Evolutionary conservation across 306 rosid genomes (phyloP), one percentile per base, ranked within the genome.

Genomic region (Vachellia collinsii): DNA sequence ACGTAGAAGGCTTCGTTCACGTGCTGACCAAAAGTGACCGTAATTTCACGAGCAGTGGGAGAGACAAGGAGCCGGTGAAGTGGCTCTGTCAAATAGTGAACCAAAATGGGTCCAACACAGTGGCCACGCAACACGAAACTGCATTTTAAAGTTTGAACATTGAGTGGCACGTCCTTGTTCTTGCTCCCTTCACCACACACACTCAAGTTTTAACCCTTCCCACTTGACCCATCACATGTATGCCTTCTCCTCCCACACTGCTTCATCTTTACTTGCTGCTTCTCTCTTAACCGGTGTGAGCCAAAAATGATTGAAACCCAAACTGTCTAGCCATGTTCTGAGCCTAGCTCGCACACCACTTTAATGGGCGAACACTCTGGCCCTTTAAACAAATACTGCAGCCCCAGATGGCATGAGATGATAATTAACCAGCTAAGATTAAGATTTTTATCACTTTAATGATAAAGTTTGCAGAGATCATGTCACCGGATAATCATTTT

Each of bases 61-160:
- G 22, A 58, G 7, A 58, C 65, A 10, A n/a, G n/a, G 65, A 13
- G 14, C 22, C 22, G 91, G 81, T 89, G 79, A 61, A 69, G 82
- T 72, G 89, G 80, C 51, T 3, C 50, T 78, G 34, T 83, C 85
- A 44, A 34, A 58, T 42, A 42, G 44, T 72, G 10, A n/a, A 38
- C 82, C 43, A 46, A 72, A 13, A 76, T 11, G 70, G 58, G 65
- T 76, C 80, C 84, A 81, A 79, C 53, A 7, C 11, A 75, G 61
- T 74, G 69, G 20, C 76, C 70, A 64, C 74, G 43, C 39, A 68
- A 12, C 41, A 77, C 71, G 79, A 54, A 54, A 29, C 56, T 19
- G 72, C 61, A 8, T n/a, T 42, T 16, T 13, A 14, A 64, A 64
- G 41, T 41, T 13, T 61, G 22, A 8, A 70, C 34, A 29, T 41